These are phyloP conservation scores for Allium cepa DNA, from an alignment of 106 monocot genomes.

Conservation along the genomic window DNA sequence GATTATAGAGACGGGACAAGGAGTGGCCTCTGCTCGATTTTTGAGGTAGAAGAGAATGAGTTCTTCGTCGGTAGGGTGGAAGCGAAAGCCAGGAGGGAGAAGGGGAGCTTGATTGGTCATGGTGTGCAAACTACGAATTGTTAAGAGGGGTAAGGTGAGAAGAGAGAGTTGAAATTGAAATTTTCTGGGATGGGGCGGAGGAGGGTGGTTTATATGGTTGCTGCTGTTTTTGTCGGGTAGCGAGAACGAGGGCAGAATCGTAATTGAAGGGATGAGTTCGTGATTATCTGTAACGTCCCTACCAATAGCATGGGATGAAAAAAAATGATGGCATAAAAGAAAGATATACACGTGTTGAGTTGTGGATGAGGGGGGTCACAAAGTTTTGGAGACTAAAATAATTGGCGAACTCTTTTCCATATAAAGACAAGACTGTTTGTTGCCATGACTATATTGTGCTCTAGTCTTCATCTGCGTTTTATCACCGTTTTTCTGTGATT, in stretches of 20 bases:
- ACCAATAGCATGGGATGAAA: not conserved
- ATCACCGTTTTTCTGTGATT: too few relatives aligned
- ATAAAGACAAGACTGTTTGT: slow-evolving; percentile 3
- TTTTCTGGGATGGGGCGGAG: not conserved
- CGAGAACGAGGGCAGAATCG: not conserved
- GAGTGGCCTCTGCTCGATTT: slow-evolving; percentile 6
- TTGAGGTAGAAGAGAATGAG: slow-evolving; percentile 31
- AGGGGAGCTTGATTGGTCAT: slow-evolving; percentile 12
- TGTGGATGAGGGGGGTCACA: not conserved
- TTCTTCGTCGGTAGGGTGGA: slow-evolving; percentile 34
- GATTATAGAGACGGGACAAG: slow-evolving; percentile 23
- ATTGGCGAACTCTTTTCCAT: slow-evolving; percentile 2
- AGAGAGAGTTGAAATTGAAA: slow-evolving; percentile 10
- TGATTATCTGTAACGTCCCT: slow-evolving; percentile 1
- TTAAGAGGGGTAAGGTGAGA: not conserved
- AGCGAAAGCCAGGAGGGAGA: slow-evolving; percentile 33
- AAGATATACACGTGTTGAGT: not conserved
- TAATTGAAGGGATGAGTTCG: not conserved
- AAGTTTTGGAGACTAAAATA: not conserved
- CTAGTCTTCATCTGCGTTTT: too few relatives aligned
- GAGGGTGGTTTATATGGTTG: slow-evolving; percentile 7
- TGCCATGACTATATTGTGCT: not conserved
- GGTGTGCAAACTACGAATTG: not conserved
- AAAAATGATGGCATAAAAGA: not conserved
- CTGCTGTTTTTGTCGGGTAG: not conserved